Conservation (phyloP, 202 grass and related monocot genomes). For the Dendrocalamus latiflorus region DNA sequence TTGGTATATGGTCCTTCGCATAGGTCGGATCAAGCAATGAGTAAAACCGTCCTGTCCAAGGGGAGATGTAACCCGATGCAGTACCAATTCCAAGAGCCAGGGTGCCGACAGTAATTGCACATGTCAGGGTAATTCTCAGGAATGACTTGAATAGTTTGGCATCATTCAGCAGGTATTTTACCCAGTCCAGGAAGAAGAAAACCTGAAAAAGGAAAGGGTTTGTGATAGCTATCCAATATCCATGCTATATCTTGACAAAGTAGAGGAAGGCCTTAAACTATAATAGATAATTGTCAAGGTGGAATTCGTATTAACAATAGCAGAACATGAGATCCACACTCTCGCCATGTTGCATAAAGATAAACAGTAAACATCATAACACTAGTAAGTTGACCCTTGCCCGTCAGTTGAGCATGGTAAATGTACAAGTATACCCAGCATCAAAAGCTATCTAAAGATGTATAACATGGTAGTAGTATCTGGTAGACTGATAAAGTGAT, state of each 20-base stretch:
- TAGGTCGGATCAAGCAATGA: conserved; percentile 98
- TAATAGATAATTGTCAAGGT: neutral
- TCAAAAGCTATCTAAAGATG: neutral
- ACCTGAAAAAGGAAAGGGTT: conserved; percentile 56
- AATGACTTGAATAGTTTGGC: conserved; percentile 79
- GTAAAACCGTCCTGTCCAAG: conserved; percentile 96
- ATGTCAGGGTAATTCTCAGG: conserved; percentile 81
- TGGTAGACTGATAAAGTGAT: neutral
- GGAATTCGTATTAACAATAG: neutral
- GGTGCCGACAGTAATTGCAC: conserved; percentile 62
- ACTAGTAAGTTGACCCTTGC: neutral
- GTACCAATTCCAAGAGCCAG: conserved; percentile 93
- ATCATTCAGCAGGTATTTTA: conserved; percentile 95
- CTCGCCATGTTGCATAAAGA: neutral
- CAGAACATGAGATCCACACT: neutral
- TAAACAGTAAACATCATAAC: neutral
- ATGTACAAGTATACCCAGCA: neutral
- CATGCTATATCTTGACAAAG: neutral
- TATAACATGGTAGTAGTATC: neutral
- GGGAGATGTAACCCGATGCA: conserved; percentile 97
- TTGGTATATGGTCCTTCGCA: conserved; percentile 97
- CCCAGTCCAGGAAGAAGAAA: conserved; percentile 98
- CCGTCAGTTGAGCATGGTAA: neutral
- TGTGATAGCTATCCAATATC: neutral
- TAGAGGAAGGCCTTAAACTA: neutral